Evolutionary conservation across 768 basidiomycete species (phyloP), one percentile per base, ranked within the genome.

Genomic region (Termitomyces sp.): DNA sequence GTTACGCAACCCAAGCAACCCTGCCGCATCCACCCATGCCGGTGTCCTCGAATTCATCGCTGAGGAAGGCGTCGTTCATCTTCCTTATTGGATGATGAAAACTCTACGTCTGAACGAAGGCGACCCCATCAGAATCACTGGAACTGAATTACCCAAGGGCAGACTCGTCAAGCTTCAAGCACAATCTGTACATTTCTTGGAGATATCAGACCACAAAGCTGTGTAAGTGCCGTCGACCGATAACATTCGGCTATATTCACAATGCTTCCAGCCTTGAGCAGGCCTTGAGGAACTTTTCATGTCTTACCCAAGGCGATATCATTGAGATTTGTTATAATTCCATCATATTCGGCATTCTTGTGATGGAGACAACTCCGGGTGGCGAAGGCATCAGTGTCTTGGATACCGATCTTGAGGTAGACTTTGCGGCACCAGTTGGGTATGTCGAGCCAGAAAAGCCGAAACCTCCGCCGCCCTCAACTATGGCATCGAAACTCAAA

Each of bases 81-180:
- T 99, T 16, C 97, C 97, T 0, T 91, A 94, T 67, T 99, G 97
- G 97, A 96, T 99, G 92, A 99, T 99, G 96, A 95, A 91, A 78
- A 95, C 94, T 5, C 79, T 99, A 20, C 86, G 93, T 32, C 76
- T 99, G 32, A 89, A 88, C 58, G 97, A 99, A 75, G 97, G 97
- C 13, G 97, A 98, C 76, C 87, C 94, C 12, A 92, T 99, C 62
- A 88, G 95, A 48, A 88, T 98, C 56, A 95, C 90, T 6, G 95
- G 96, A 8, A 82, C 90, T 2, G 87, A 90, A 62, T 81, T 98
- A 16, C 87, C 87, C 0, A 98, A 98, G 74, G 97, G 96, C 63
- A 94, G 95, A 75, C 81, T 96, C 56, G 92, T 99, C 71, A 99
- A 99, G 75, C 79, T 99, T 50, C 97, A 99, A 75, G 92, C 97